Evolutionary conservation across 345 rosid species (phyloP).

Genomic region (Citrus trifoliata): DNA sequence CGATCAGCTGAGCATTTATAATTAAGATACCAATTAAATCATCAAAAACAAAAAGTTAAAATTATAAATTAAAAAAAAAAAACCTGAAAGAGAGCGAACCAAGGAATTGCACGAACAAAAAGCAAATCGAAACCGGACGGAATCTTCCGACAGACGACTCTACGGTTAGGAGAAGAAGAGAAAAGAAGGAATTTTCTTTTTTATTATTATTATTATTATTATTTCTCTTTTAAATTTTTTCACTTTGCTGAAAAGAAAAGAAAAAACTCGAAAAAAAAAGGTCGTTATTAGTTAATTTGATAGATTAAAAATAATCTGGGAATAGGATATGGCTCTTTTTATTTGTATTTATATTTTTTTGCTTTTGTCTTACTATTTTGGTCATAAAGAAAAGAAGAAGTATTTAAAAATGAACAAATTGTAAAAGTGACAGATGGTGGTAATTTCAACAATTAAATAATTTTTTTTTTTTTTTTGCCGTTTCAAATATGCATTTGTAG

Average conservation of each 20-base stretch:
- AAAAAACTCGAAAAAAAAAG: background rate
- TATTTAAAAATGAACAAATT: background rate
- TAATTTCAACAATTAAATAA: background rate
- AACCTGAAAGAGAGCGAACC: constrained; percentile 28
- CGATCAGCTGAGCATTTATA: background rate
- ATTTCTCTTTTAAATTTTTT: background rate
- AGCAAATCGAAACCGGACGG: constrained; percentile 34
- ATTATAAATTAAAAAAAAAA: background rate
- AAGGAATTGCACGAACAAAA: constrained; percentile 9
- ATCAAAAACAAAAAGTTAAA: background rate
- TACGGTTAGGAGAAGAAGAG: constrained; percentile 37
- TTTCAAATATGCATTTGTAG: too few species aligned
- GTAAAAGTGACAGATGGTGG: background rate
- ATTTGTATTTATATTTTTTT: background rate
- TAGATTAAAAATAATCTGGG: background rate
- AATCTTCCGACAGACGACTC: constrained; percentile 45
- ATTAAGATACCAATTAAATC: background rate
- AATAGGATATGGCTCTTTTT: background rate
- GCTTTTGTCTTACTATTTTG: background rate
- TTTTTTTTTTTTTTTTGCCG: background rate
- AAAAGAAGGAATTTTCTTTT: constrained; percentile 22
- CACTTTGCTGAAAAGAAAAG: constrained; percentile 9
- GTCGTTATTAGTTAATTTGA: constrained; percentile 18
- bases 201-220: constrained; percentile 14
- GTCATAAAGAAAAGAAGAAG: background rate